Percentiles rank a stretch among this genome's conserved stretches.
Evolutionary conservation across 2,329 filamentous ascomycete genomes (phyloP).

Genomic region (Cladosporium cucumerinum): DNA sequence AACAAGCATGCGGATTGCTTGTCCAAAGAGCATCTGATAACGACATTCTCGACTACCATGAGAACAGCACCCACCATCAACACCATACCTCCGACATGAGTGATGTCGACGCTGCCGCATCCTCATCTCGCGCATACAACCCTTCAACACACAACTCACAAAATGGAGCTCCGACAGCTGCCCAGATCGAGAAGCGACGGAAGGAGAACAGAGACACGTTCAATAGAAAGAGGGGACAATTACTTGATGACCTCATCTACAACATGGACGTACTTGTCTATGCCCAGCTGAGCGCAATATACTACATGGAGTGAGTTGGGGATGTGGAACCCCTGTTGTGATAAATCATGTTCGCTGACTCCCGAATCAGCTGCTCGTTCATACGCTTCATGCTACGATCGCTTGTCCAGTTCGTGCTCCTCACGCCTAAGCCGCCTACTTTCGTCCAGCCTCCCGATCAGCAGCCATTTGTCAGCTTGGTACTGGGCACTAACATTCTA

Average conservation of each 20-base stretch:
- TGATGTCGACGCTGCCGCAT: conserved; percentile 28
- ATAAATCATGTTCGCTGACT: background rate
- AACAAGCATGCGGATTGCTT: background rate
- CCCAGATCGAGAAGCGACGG: conserved; percentile 25
- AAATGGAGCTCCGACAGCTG: conserved; percentile 21
- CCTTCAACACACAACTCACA: conserved; percentile 15
- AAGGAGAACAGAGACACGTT: conserved; percentile 35
- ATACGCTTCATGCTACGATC: conserved; percentile 55
- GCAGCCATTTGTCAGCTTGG: conserved; percentile 52
- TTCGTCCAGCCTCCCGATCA: conserved; percentile 47
- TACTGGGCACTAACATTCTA: conserved; percentile 53
- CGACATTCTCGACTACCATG: background rate
- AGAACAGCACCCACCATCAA: conserved; percentile 6
- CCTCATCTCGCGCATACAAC: conserved; percentile 18
- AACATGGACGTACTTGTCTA: conserved; percentile 59
- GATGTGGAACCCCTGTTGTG: background rate
- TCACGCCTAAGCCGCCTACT: conserved; percentile 57
- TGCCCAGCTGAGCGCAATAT: conserved; percentile 58
- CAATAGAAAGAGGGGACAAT: conserved; percentile 42
- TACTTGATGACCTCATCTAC: conserved; percentile 55
- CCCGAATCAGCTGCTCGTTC: conserved; percentile 50
- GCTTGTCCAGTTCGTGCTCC: conserved; percentile 55
- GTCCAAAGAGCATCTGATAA: background rate
- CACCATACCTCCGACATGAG: conserved; percentile 34
- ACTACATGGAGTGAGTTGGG: conserved; percentile 59